Evolutionary conservation across 2,329 filamentous ascomycete genomes (phyloP).

Genomic region (Graphium sp.): DNA sequence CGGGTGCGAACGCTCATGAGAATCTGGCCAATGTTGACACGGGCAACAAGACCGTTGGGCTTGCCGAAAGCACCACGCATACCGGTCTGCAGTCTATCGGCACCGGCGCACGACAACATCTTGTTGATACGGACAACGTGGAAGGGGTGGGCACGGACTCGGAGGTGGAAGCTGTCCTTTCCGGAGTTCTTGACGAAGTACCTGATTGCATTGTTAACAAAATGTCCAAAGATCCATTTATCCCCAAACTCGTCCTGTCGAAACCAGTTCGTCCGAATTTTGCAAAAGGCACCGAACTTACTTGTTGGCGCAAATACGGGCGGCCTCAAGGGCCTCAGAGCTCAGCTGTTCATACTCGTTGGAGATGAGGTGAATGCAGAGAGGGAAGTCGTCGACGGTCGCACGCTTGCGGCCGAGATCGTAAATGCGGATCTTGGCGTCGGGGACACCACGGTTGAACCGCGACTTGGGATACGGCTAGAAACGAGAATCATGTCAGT

Average conservation of each 20-base stretch:
- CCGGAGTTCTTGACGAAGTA: conserved; percentile 58
- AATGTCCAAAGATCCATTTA: too few relatives aligned
- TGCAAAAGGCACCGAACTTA: too few relatives aligned
- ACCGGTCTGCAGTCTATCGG: conserved; percentile 99
- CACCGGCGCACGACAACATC: conserved; percentile 99
- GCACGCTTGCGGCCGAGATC: conserved; percentile 97
- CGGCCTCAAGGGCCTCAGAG: conserved; percentile 97
- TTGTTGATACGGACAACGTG: conserved; percentile 99
- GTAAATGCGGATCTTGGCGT: conserved; percentile 87
- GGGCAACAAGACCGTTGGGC: conserved; percentile 95
- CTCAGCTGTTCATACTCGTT: conserved; percentile 99
- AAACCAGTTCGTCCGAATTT: too few relatives aligned
- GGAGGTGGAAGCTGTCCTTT: conserved; percentile 61
- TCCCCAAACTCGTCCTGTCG: neutral
- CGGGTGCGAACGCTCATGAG: conserved; percentile 93
- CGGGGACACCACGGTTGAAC: conserved; percentile 98
- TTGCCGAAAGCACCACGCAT: conserved; percentile 99
- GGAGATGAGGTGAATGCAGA: conserved; percentile 97
- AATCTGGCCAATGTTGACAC: conserved; percentile 99
- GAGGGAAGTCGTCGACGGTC: conserved; percentile 97
- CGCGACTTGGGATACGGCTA: conserved; percentile 98
- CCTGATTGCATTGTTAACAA: too few relatives aligned
- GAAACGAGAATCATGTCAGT: conserved; percentile 6
- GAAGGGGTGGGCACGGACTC: conserved; percentile 88
- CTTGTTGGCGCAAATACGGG: conserved; percentile 99